Base-by-base conservation (phyloP, 352 stramenopile genomes). In the Pythium rhizo-oryzae region DNA sequence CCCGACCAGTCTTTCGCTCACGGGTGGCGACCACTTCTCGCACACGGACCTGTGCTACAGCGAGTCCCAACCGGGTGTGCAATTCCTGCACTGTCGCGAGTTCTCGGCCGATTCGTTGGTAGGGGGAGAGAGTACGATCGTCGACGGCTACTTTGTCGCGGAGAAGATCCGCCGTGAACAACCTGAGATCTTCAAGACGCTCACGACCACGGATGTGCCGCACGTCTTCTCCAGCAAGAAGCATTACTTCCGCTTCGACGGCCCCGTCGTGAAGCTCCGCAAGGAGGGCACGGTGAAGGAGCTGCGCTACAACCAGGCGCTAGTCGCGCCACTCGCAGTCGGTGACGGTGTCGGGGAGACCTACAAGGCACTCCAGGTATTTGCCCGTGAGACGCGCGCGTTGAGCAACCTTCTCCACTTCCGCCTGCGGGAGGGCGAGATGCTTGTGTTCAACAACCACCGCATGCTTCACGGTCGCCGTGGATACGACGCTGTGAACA, bases 371-470 rank as follows among this genome's bases (percentile, higher is more conserved):
- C 53, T 79, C 16, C 72, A 70, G 18, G 28, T 71, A 18, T 76
- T 73, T 50, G 69, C 64, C 19, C 37, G 39, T 41, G 69, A 73
- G 21, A 74, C 70, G 18, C 68, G 72, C 24, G 64, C 55, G 23
- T 25, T 44, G 7, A 46, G 62, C 1, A 69, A 76, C 57, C 54
- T 79, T 19, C 53, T 79, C 13, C 60, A 66, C 51, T 90, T 87
- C 60, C 87, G 72, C 18, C 71, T 96, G 12, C 8, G 71, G 24
- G 70, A 78, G 30, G 89, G 89, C 21, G 80, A 97, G 30, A 79
- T 96, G 52, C 63, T 97, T 19, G 78, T 94, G 1, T 97, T 97
- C 63, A 96, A 96, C 74, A 96, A 96, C 69, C 75, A 83, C 47
- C 78, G 90, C 37, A 93, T 97, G 84, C 74, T 97, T 12, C 89